A percentile compares a stretch with the other conserved stretches of the same genome.
Evolutionary conservation across 768 basidiomycete genomes (phyloP).

Genomic region (Rhizopogon vesiculosus): DNA sequence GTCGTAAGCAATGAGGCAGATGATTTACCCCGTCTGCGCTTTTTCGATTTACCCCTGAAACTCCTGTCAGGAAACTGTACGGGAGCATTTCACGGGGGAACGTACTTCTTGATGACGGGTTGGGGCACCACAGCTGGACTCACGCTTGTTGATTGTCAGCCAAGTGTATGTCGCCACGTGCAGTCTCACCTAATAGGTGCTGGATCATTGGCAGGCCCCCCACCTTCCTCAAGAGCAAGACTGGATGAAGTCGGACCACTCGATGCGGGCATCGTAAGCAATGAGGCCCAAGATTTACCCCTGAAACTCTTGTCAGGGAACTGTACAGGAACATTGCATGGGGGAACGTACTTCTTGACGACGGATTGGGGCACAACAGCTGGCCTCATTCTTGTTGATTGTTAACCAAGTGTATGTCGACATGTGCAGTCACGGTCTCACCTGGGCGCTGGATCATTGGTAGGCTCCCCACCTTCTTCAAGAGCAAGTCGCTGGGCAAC

Average conservation of each 20-base stretch:
- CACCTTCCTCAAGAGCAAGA: too few relatives aligned
- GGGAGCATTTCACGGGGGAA: too few relatives aligned
- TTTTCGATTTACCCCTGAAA: too few relatives aligned
- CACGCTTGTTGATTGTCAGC: too few relatives aligned
- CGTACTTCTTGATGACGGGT: too few relatives aligned
- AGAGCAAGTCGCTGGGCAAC: slow-evolving; percentile 16
- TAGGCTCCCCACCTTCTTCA: slow-evolving; percentile 1
- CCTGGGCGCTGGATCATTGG: neutral
- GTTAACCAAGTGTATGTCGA: neutral
- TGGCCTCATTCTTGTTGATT: neutral
- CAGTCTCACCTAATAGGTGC: too few relatives aligned
- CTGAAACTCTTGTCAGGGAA: neutral
- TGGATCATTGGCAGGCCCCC: too few relatives aligned
- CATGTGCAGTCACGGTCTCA: neutral
- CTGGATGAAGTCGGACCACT: neutral
- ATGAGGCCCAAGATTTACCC: slow-evolving; percentile 8
- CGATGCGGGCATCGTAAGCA: slow-evolving; percentile 5
- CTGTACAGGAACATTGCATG: neutral
- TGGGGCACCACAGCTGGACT: too few relatives aligned
- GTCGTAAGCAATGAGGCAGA: too few relatives aligned
- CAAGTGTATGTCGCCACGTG: too few relatives aligned
- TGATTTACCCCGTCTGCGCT: too few relatives aligned
- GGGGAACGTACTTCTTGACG: neutral
- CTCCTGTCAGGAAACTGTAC: too few relatives aligned
- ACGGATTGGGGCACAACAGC: neutral